Evolutionary conservation across 306 rosid species (phyloP), one percentile per base, ranked within the genome.

Genomic region (Hylodesmum podocarpum): DNA sequence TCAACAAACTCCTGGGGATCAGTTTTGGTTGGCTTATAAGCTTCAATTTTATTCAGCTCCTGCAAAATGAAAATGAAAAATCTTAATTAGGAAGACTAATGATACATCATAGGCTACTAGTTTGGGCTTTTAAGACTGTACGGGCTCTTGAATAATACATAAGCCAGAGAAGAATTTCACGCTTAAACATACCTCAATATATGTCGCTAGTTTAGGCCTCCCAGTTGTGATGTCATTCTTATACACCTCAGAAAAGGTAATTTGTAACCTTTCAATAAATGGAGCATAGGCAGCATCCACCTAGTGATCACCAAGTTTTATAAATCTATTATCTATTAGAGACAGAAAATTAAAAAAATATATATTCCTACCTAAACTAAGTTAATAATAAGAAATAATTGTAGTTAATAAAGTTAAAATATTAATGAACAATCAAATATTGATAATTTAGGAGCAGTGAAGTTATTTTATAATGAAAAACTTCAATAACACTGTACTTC

Each of bases 231-330:
- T 73, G 50, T 89, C 88, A 72, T 78, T 46, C 75, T 91, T 84
- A 34, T 21, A 72, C 25, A 43, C 76, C 44, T 78, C 93, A 1
- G 81, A 66, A 14, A 88, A 78, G 81, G 66, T 79, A 61, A 71
- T 4, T 8, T 78, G 86, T 70, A 84, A 84, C 51, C 88, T 84
- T 81, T 91, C 93, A 73, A 91, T 31, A 33, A 87, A 88, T 3
- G 96, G 85, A 66, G 81, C 81, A 44, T 66, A 91, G 50, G 84
- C 90, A 65, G 82, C 73, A 82, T 88, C 93, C 83, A 79, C 90
- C 96, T 90, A 77, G 69, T 69, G 57, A 78, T 70, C 29, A 85
- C 68, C 46, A 59, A 9, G 14, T 27, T 18, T 46, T 27, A 63
- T 31, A 25, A 57, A 58, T 37, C 8, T 33, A 33, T 33, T 33